These are phyloP conservation scores for Skeletonema grethae DNA, from an alignment of 108 stramenopile genomes.

Conservation along the genomic window DNA sequence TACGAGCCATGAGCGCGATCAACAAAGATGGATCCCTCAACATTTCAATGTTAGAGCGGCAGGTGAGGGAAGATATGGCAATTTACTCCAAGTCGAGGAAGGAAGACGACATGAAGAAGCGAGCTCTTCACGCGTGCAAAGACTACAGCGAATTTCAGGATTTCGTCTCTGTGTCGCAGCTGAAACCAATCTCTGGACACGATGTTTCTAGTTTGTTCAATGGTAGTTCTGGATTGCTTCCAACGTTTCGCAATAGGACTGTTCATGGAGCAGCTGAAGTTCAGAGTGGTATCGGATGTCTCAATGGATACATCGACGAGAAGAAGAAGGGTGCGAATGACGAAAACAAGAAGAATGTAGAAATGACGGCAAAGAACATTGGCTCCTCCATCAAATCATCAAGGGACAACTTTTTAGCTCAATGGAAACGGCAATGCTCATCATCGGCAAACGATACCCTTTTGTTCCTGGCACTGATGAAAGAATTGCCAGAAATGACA, in stretches of 20 bases:
- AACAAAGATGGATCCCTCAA: constrained; percentile 32
- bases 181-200: constrained; percentile 34
- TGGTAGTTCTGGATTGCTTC: constrained; percentile 12
- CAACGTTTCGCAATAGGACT: constrained; percentile 1
- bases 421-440: constrained; percentile 29
- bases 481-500: constrained; percentile 10
- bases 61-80: constrained; percentile 38
- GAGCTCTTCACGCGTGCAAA: constrained; percentile 36
- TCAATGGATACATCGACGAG: constrained; percentile 13
- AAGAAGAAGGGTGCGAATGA: constrained; percentile 11
- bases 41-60: constrained; percentile 27
- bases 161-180: constrained; percentile 43
- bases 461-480: constrained; percentile 19
- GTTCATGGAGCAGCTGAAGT: not conserved
- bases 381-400: constrained; percentile 21
- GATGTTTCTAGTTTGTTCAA: constrained; percentile 41
- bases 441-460: constrained; percentile 13
- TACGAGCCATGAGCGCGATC: constrained; percentile 9
- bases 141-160: constrained; percentile 46
- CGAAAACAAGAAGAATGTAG: not conserved
- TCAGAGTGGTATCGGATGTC: constrained; percentile 16
- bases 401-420: constrained; percentile 28
- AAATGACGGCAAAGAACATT: not conserved
- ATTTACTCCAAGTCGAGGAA: constrained; percentile 22
- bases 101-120: constrained; percentile 49